Evolutionary conservation across 2,329 filamentous ascomycete species (phyloP).

Genomic region (Aspergillus chevalieri): DNA sequence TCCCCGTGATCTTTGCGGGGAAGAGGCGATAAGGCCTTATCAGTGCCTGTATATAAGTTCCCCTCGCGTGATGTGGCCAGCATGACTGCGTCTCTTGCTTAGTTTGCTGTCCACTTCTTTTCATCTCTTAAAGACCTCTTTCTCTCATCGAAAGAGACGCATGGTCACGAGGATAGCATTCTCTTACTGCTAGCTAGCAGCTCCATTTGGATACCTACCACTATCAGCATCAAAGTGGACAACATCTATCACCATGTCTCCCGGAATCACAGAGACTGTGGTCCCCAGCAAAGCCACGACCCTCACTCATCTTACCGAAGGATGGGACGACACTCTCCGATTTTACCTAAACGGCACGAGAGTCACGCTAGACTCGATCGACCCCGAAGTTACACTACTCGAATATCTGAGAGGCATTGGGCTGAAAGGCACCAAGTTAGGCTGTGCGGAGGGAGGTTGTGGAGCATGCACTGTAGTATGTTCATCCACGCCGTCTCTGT

Average conservation of each 20-base stretch:
- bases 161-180: too few relatives aligned
- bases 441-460: constrained; percentile 93
- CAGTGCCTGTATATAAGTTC: constrained; percentile 4
- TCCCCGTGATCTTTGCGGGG: constrained; percentile 24
- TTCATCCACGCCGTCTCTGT: constrained; percentile 54
- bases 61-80: too few relatives aligned
- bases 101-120: not conserved
- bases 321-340: constrained; percentile 78
- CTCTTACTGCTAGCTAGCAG: too few relatives aligned
- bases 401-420: constrained; percentile 92
- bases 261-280: constrained; percentile 47
- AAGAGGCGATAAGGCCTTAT: constrained; percentile 14
- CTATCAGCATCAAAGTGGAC: too few relatives aligned
- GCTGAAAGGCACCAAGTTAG: constrained; percentile 81
- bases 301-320: constrained; percentile 60
- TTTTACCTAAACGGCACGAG: constrained; percentile 96
- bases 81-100: not conserved
- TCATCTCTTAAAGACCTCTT: not conserved
- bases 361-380: constrained; percentile 75
- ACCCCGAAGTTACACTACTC: constrained; percentile 84
- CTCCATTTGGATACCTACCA: too few relatives aligned
- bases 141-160: not conserved
- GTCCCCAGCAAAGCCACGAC: constrained; percentile 39
- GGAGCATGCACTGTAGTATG: constrained; percentile 84
- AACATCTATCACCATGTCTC: constrained; percentile 45